A percentile compares a stretch with the other conserved stretches of the same genome.
phyloP scores from a whole-genome alignment of 2,329 filamentous ascomycete species.

The Albophoma yamanashiensis region DNA sequence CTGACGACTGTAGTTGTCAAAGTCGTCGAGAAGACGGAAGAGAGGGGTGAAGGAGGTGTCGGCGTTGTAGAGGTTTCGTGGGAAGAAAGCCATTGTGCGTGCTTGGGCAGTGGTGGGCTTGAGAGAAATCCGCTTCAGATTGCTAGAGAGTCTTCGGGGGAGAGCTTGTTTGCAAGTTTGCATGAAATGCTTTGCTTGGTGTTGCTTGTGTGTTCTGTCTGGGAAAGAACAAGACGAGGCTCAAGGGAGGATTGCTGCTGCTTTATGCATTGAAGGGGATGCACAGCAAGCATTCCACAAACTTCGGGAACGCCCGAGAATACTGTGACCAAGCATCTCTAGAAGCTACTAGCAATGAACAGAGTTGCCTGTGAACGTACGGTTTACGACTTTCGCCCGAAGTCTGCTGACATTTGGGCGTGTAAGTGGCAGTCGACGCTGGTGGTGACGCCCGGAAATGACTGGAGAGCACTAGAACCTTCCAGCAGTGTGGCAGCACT shows the following conservation, averaged over 20 bases:
- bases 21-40: conserved; percentile 55
- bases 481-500: conserved; percentile 3
- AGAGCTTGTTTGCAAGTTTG: conserved; percentile 13
- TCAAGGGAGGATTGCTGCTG: conserved; percentile 6
- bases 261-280: conserved; percentile 18
- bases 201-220: conserved; percentile 7
- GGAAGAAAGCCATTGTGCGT: conserved; percentile 50
- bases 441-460: conserved; percentile 4
- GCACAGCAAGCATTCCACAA: conserved; percentile 6
- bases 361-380: background rate
- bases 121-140: conserved; percentile 13
- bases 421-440: background rate
- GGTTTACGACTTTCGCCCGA: conserved; percentile 1
- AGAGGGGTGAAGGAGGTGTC: conserved; percentile 46
- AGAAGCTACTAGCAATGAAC: conserved; percentile 7
- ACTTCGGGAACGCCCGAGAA: conserved; percentile 10
- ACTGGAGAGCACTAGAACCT: conserved; percentile 15
- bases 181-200: conserved; percentile 9
- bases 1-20: conserved; percentile 43
- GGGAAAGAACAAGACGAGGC: conserved; percentile 7
- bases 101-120: conserved; percentile 12
- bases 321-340: conserved; percentile 10
- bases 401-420: conserved; percentile 4
- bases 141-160: conserved; percentile 13
- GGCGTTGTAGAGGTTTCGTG: conserved; percentile 37